A percentile compares a stretch with the other conserved stretches of the same genome.
These are phyloP conservation scores for Marasmius tenuissimus DNA, from an alignment of 1,284 basidiomycete genomes.

Conservation along the genomic window DNA sequence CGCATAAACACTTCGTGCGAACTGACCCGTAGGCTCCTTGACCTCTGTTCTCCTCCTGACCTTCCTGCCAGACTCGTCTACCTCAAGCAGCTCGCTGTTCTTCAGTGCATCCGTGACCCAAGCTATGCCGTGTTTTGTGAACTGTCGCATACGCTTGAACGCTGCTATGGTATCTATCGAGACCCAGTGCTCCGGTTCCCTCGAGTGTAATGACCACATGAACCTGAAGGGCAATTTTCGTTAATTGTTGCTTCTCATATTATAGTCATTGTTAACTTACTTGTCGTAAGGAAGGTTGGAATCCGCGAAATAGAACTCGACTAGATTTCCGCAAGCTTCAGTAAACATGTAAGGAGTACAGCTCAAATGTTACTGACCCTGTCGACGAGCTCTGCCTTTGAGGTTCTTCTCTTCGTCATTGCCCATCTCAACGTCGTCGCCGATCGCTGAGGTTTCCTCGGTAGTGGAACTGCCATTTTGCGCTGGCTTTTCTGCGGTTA, in stretches of 20 bases:
- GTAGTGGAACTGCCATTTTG: no score
- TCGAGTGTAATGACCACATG: conserved; percentile 88
- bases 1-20: conserved; percentile 82
- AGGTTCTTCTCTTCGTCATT: conserved; percentile 16
- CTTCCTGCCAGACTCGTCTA: conserved; percentile 74
- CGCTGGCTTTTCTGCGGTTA: not conserved
- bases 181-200: conserved; percentile 87
- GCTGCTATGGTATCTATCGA: conserved; percentile 86
- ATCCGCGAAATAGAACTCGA: conserved; percentile 98
- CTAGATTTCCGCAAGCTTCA: conserved; percentile 37
- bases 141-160: conserved; percentile 95
- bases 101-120: conserved; percentile 72
- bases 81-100: conserved; percentile 68
- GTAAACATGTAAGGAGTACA: not conserved
- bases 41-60: conserved; percentile 75
- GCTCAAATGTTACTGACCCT: conserved; percentile 9
- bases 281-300: conserved; percentile 97
- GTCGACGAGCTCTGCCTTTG: conserved; percentile 13
- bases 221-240: conserved; percentile 55
- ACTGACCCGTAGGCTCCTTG: conserved; percentile 71
- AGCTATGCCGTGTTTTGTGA: conserved; percentile 51
- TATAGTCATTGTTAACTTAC: conserved; percentile 34
- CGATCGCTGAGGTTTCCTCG: not conserved
- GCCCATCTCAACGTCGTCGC: conserved; percentile 9
- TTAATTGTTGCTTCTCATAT: not conserved